These are phyloP conservation scores for Saturnispora halmiae DNA, from an alignment of 805 yeast species.

Conservation along the genomic window DNA sequence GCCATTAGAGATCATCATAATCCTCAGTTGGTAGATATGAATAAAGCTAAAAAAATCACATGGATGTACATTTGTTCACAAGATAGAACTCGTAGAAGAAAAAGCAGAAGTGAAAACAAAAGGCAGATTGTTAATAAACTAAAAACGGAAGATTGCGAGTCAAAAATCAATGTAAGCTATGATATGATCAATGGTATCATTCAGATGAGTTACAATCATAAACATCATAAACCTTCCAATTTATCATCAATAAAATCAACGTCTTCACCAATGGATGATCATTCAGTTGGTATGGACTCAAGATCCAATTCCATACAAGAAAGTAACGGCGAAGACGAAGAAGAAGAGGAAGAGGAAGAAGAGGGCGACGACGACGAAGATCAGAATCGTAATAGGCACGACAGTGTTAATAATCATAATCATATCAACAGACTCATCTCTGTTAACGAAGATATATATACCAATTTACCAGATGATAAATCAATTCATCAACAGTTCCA, in stretches of 20 bases:
- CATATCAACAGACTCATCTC: neutral
- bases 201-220: constrained; percentile 32
- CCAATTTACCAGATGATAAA: constrained; percentile 5
- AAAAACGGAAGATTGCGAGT: constrained; percentile 34
- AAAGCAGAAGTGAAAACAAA: constrained; percentile 33
- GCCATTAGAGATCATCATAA: constrained; percentile 39
- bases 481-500: constrained; percentile 10
- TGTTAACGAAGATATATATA: constrained; percentile 1
- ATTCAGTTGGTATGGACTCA: too few species aligned
- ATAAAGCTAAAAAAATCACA: constrained; percentile 32
- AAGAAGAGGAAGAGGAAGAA: too few species aligned
- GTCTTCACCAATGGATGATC: neutral
- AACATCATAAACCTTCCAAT: constrained; percentile 30
- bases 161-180: constrained; percentile 32
- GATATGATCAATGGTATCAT: constrained; percentile 32
- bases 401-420: neutral
- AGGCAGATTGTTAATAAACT: constrained; percentile 32
- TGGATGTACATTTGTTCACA: constrained; percentile 40
- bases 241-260: constrained; percentile 6
- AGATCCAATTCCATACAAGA: too few species aligned
- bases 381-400: neutral
- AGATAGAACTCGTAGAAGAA: constrained; percentile 34
- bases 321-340: too few species aligned
- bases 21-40: constrained; percentile 22
- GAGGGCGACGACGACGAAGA: neutral